Conservation (phyloP, 768 basidiomycete genomes). For the Panaeolus cyanescens region DNA sequence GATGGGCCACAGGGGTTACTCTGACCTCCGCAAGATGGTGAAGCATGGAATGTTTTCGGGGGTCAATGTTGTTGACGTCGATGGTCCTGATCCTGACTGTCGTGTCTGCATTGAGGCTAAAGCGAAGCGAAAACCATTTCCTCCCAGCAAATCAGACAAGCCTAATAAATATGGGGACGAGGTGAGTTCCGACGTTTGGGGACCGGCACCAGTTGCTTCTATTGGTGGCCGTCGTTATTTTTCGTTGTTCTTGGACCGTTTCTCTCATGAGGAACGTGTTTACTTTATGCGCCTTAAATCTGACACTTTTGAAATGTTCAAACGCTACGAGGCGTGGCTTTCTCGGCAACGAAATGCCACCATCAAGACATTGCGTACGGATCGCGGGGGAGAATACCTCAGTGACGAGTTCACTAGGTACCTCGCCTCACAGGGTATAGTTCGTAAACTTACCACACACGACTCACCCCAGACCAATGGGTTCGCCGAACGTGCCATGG, state of each 20-base stretch:
- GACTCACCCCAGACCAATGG: constrained; percentile 34
- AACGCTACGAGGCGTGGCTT: constrained; percentile 23
- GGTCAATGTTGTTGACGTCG: constrained; percentile 20
- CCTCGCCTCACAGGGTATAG: constrained; percentile 3
- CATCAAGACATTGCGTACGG: constrained; percentile 36
- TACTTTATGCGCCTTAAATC: constrained; percentile 29
- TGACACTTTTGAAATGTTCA: constrained; percentile 26
- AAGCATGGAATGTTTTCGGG: constrained; percentile 28
- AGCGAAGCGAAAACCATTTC: constrained; percentile 2
- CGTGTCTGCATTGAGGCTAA: background rate
- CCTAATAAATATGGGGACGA: constrained; percentile 27
- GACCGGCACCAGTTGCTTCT: constrained; percentile 31
- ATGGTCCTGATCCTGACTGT: background rate
- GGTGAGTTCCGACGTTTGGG: constrained; percentile 44
- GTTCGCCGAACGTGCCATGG: constrained; percentile 33
- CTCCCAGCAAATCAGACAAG: background rate
- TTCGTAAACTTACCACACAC: constrained; percentile 4
- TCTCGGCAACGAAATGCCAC: constrained; percentile 21
- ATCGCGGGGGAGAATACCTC: constrained; percentile 31
- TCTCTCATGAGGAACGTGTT: constrained; percentile 22
- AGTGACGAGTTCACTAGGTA: constrained; percentile 6
- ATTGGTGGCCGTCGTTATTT: constrained; percentile 28
- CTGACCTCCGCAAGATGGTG: constrained; percentile 26
- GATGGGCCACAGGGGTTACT: constrained; percentile 36
- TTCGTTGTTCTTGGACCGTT: constrained; percentile 35